A percentile compares a stretch with the other conserved stretches of the same genome.
Evolutionary conservation across 305 asterid species (phyloP).

Genomic region (Petunia hybrid): DNA sequence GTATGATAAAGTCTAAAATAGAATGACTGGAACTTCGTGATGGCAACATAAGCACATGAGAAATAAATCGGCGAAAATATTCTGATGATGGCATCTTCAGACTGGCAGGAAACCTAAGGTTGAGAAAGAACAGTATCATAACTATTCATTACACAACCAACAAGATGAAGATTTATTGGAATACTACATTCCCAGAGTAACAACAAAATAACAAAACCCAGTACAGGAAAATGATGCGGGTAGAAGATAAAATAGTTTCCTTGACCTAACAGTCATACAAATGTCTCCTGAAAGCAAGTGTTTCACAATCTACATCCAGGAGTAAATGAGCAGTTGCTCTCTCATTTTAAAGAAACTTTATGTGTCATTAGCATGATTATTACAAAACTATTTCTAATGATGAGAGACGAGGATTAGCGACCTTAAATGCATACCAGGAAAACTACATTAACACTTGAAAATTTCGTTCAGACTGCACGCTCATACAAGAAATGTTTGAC

Average conservation of each 20-base stretch:
- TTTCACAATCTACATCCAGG: background rate
- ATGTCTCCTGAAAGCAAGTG: background rate
- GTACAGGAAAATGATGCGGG: slow-evolving; percentile 18
- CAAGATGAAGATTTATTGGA: slow-evolving; percentile 2
- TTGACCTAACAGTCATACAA: background rate
- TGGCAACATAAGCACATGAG: slow-evolving; percentile 17
- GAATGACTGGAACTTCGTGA: slow-evolving; percentile 9
- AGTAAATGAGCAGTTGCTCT: background rate
- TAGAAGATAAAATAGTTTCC: background rate
- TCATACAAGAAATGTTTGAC: slow-evolving; percentile 17
- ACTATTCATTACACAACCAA: background rate
- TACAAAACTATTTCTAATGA: background rate
- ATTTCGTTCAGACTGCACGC: slow-evolving; percentile 6
- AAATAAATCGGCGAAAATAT: slow-evolving; percentile 18
- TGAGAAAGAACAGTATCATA: slow-evolving; percentile 8
- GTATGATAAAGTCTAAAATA: slow-evolving; percentile 24
- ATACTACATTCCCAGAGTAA: slow-evolving; percentile 5
- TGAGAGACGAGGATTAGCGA: background rate
- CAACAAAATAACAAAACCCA: background rate
- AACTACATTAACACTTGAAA: slow-evolving; percentile 6
- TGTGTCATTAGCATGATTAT: background rate
- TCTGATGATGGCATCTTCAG: slow-evolving; percentile 23
- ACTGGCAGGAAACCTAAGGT: background rate
- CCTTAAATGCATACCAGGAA: background rate
- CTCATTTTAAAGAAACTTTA: background rate